Evolutionary conservation across 2,329 filamentous ascomycete genomes (phyloP).

Genomic region (Venturia effusa): DNA sequence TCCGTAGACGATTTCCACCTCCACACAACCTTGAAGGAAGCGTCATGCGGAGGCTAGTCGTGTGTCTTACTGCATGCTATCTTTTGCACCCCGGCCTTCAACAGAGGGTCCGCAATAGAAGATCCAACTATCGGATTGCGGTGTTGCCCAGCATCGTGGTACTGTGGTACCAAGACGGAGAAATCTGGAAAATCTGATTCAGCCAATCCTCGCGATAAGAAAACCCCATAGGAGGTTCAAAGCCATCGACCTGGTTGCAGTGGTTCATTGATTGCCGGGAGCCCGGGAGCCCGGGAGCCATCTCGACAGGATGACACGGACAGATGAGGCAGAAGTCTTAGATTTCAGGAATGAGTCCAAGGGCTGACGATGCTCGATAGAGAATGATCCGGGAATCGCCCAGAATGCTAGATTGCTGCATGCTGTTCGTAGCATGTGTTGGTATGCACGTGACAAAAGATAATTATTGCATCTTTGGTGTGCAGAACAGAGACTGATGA

Average conservation of each 20-base stretch:
- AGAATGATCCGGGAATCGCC: background rate
- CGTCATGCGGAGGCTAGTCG: background rate
- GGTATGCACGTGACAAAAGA: background rate
- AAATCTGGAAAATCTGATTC: background rate
- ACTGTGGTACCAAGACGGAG: background rate
- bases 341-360: background rate
- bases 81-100: no score
- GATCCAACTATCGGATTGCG: no score
- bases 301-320: background rate
- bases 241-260: no score
- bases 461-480: background rate
- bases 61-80: no score
- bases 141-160: background rate
- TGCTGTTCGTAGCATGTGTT: background rate
- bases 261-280: no score
- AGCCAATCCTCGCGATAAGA: background rate
- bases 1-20: no score
- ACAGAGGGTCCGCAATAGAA: no score
- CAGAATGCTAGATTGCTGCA: background rate
- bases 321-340: background rate
- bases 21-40: no score
- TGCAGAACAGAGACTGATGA: background rate
- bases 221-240: background rate
- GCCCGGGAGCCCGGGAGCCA: no score
- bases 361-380: background rate